Evolutionary conservation across 2,329 filamentous ascomycete genomes (phyloP), one percentile per base, ranked within the genome.

Genomic region (Aureobasidium leucospermi): DNA sequence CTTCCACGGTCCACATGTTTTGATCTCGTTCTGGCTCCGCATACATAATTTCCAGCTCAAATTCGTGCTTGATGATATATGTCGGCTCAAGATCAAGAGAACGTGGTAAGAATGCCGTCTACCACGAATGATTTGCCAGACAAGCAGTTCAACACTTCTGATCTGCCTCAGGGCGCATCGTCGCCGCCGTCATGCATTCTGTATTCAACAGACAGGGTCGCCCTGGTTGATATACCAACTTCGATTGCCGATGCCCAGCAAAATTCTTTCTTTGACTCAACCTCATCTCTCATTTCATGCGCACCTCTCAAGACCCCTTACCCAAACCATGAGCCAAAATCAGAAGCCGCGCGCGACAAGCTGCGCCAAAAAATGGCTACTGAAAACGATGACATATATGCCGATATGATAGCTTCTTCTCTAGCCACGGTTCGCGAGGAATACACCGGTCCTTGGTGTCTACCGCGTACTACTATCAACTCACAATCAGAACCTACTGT

Each of bases 221-320:
- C 79, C 47, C 70, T 90, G 29, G 70, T 91, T 55, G 88, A 92
- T 67, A 81, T 90, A 47, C 87, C 88, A 28, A 75, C 78, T 16
- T 89, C 88, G 1, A 81, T 91, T 41, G 85, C 88, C 64, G 77
- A 83, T 61, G 83, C 82, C 16, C 88, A 91, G 71, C 77, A 79
- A 36, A 73, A 74, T 11, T 68, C 73, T 6, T 72, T 71, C 32
- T 65, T 75, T 36, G 61, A 65, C 23, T 70, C 73, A 70, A 60
- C 66, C 67, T 63, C 78, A 76, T 60, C 73, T 70, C 66, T 76
- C 67, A 61, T 78, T 28, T 85, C 82, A 7, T 74, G 70, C 13
- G 19, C 64, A 8, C 76, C 83, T 1, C 63, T 78, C 2, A 61
- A 75, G 43, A 60, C 64, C 11, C 81, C 83, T 2, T 84, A 79